A percentile compares a stretch with the other conserved stretches of the same genome.
These are phyloP conservation scores for Tetradesmus obliquus DNA, from an alignment of 139 green algal genomes.

Conservation along the genomic window DNA sequence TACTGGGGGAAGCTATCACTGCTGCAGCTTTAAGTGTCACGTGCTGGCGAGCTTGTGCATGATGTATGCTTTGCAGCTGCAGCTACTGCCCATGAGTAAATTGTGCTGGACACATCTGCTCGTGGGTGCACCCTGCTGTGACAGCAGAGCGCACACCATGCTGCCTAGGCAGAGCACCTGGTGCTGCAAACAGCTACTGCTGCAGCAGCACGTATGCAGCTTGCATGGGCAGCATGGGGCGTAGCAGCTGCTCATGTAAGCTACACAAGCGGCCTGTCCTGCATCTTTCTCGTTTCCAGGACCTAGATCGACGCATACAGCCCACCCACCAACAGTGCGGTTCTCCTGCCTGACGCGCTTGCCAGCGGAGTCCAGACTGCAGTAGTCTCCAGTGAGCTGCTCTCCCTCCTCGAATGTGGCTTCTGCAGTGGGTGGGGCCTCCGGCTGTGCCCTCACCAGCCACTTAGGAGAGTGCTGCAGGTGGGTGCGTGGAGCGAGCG, in stretches of 20 bases:
- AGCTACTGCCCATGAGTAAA: neutral
- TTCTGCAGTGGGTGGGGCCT: neutral
- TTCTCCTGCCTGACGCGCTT: slow-evolving; percentile 50
- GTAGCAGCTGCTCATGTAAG: neutral
- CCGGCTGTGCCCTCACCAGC: slow-evolving; percentile 25
- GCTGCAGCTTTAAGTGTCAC: neutral
- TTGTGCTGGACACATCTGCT: no score
- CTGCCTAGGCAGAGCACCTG: no score
- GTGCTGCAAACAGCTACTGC: neutral
- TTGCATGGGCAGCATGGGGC: neutral
- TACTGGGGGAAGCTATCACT: neutral
- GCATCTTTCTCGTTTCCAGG: neutral
- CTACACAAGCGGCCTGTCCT: neutral
- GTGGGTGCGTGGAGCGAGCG: neutral
- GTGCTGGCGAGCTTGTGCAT: no score
- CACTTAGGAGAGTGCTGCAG: neutral
- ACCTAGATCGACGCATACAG: neutral
- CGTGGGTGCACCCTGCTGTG: no score
- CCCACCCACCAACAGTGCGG: slow-evolving; percentile 25
- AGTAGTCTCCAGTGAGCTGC: slow-evolving; percentile 59
- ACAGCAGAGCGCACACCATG: no score
- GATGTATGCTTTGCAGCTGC: neutral
- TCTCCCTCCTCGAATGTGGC: slow-evolving; percentile 37
- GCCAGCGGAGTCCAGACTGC: slow-evolving; percentile 59
- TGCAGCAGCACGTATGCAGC: neutral